Percentiles rank a stretch among this genome's conserved stretches.
Evolutionary conservation across 2,329 filamentous ascomycete genomes (phyloP).

Genomic region (Grosmannia clavigera): DNA sequence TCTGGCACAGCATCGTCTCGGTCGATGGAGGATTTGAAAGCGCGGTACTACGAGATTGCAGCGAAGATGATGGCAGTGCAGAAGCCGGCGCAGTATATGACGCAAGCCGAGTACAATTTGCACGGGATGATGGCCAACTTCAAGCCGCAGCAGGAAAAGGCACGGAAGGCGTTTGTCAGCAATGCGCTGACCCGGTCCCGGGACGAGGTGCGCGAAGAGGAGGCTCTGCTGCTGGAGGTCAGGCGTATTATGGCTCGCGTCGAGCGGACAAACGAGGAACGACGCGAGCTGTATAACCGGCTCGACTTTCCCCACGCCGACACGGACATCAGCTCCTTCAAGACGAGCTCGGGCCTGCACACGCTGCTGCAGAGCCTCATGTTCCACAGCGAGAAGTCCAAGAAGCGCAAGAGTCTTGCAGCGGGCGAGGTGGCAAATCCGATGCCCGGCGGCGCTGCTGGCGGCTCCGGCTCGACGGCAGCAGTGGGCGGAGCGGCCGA

Average conservation of each 20-base stretch:
- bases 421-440: slow-evolving; percentile 43
- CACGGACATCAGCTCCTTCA: slow-evolving; percentile 64
- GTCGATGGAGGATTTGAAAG: slow-evolving; percentile 81
- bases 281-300: slow-evolving; percentile 73
- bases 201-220: slow-evolving; percentile 87
- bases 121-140: slow-evolving; percentile 83
- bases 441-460: slow-evolving; percentile 21
- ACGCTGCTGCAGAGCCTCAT: slow-evolving; percentile 73
- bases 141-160: slow-evolving; percentile 64
- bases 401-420: slow-evolving; percentile 69
- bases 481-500: slow-evolving; percentile 19
- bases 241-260: slow-evolving; percentile 83
- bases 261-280: slow-evolving; percentile 75
- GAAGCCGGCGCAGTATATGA: slow-evolving; percentile 78
- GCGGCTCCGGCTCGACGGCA: not conserved
- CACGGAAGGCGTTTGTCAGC: slow-evolving; percentile 74
- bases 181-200: slow-evolving; percentile 66
- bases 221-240: slow-evolving; percentile 76
- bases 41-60: slow-evolving; percentile 78
- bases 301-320: slow-evolving; percentile 67
- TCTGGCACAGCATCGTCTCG: slow-evolving; percentile 32
- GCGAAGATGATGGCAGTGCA: slow-evolving; percentile 70
- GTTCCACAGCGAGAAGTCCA: slow-evolving; percentile 63
- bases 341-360: slow-evolving; percentile 67
- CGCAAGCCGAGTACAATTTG: slow-evolving; percentile 64